Base-by-base conservation (phyloP, 768 basidiomycete species). In the Russula abietina region DNA sequence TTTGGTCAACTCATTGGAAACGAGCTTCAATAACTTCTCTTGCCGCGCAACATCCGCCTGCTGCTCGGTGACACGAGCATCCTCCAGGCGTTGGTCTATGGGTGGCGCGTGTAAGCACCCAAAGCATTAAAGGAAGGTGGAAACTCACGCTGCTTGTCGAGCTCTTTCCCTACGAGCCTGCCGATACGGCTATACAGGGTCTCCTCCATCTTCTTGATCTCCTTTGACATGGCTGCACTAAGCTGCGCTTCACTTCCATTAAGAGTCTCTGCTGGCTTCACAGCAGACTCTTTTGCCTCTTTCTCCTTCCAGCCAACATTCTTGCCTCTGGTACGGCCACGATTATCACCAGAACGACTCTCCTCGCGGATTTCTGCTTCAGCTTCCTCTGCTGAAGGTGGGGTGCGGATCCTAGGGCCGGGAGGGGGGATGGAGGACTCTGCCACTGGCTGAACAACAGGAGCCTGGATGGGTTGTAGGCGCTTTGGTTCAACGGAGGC, bases 11-110 rank as follows among this genome's bases (percentile, higher is more conserved):
- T 92, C 89, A 1, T 83, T 89, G 26, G 91, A 93, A 67, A 93
- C 92, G 58, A 93, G 77, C 75, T 93, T 93, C 69, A 93, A 77
- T 64, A 93, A 90, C 73, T 89, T 91, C 75, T 94, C 92, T 73
- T 94, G 91, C 16, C 91, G 84, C 43, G 84, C 79, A 65, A 91
- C 90, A 70, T 93, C 91, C 65, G 88, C 88, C 11, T 84, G 80
- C 70, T 91, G 89, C 66, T 92, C 90, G 61, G 84, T 83, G 28
- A 79, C 81, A 64, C 90, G 86, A 55, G 85, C 84, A 49, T 93
- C 91, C 69, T 93, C 92, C 67, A 93, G 77, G 48, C 90, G 88
- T 81, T 86, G 84, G 70, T 93, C 92, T 93, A 71, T 28, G 38
- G 50, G 28, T 24, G 46, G n/a, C n/a, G 16, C 38, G 59, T 30